Base-by-base conservation (phyloP, 495 filamentous ascomycete genomes). In the Penicillium pancosmium region DNA sequence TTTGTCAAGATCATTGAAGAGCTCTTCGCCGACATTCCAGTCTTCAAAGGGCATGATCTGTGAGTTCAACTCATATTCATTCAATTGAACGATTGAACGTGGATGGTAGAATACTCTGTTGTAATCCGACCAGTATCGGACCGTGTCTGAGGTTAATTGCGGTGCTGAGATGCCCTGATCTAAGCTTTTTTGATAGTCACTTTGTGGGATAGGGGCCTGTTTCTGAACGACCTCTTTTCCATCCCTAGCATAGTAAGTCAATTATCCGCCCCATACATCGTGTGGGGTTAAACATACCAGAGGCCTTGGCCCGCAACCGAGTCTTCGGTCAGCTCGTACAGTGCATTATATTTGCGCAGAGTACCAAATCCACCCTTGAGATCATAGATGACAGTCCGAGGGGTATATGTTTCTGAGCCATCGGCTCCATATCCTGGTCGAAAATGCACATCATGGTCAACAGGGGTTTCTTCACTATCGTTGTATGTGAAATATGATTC, bases 401-500 rank as follows among this genome's bases (percentile, higher is more conserved):
- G 94, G 35, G 90, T 94, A 68, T 88, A 99, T 0, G 94, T 99
- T 65, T 99, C 94, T 13, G 88, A 79, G 62, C 91, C 90, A 36
- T 86, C 85, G 18, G 74, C 75, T 13, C 90, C 91, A 46, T 97
- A 70, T n/a, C 94, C 94, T 1, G 90, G 83, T 38, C 93, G 84
- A 70, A 96, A 99, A 68, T 95, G 90, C 51, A 98, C 82, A 71
- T 98, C 90, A 79, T 98, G 94, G 67, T 99, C 85, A 57, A 99
- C 74, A 0, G 82, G 82, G 21, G 91, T 90, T 55, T 83, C 81
- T 57, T 84, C 80, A 50, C 85, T 76, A 34, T 82, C 82, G 10
- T 82, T 78, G 69, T 97, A 98, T 23, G 94, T 97, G 70, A 98
- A 98, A 75, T 98, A 98, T 11, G 93, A 97, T 80, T 98, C 95